These are phyloP conservation scores for Dictyostelium intermedium DNA, from an alignment of 78 protist species.

Conservation along the genomic window DNA sequence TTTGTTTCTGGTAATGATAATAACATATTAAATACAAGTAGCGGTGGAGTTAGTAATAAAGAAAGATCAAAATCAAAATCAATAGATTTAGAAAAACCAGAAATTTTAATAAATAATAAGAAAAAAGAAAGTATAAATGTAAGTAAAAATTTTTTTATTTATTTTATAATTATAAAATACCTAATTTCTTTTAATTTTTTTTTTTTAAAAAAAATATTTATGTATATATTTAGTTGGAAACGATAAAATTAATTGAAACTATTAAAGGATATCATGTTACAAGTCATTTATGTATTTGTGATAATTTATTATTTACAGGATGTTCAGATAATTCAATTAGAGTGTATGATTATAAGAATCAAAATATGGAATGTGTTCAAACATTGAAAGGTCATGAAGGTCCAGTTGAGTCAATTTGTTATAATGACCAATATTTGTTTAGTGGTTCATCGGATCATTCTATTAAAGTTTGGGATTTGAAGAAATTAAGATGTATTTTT, in stretches of 20 bases:
- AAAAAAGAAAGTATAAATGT: neutral
- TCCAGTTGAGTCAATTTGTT: constrained; percentile 76
- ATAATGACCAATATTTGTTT: constrained; percentile 60
- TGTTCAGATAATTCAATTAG: constrained; percentile 64
- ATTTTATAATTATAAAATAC: too few relatives aligned
- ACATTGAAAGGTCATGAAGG: constrained; percentile 74
- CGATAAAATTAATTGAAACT: constrained; percentile 41
- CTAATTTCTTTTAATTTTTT: too few relatives aligned
- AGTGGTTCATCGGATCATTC: constrained; percentile 56
- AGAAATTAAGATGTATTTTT: constrained; percentile 70
- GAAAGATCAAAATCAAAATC: constrained; percentile 50
- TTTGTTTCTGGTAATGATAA: neutral
- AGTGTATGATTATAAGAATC: constrained; percentile 49
- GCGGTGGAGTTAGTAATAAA: neutral
- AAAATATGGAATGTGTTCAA: constrained; percentile 27
- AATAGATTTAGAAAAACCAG: constrained; percentile 28
- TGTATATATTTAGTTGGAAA: neutral
- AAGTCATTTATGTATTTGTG: constrained; percentile 37
- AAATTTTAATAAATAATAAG: constrained; percentile 1
- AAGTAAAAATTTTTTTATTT: too few relatives aligned
- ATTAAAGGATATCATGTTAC: constrained; percentile 58
- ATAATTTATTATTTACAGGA: constrained; percentile 40
- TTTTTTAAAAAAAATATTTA: neutral
- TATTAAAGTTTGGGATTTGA: constrained; percentile 70
- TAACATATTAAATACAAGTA: neutral